Base-by-base conservation (phyloP, 2,329 filamentous ascomycete genomes). In the Mycosphaerelloides madeirae region DNA sequence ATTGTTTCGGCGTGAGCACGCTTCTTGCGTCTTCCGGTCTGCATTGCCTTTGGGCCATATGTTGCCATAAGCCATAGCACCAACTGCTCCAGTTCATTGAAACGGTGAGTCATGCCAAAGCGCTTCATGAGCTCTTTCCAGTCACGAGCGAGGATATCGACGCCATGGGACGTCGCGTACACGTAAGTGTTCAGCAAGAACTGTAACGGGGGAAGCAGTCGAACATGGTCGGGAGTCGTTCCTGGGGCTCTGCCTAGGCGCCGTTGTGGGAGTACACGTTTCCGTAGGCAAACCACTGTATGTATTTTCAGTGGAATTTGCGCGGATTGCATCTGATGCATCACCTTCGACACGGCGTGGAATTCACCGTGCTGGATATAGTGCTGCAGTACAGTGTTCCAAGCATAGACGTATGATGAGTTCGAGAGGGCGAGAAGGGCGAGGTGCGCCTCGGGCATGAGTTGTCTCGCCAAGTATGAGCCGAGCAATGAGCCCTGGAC, bases 121-220 rank as follows among this genome's bases (percentile, higher is more conserved):
- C 80, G 73, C 35, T 76, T 76, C 32, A 84, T 57, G 8, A 81
- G 66, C 56, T 83, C 79, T 36, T 66, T 62, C 81, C 81, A 85
- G 51, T 62, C 3, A 68, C 63, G 16, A 65, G 65, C 18, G 77
- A 43, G 63, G 52, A 43, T 64, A 64, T 14, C 70, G 72, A 31
- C 62, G 3, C 53, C 51, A 15, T 38, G 41, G 16, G 50, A 37
- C 20, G 49, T 52, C 13, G 58, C 48, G 65, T 48, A 70, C 63
- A 39, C 78, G 67, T 32, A 77, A 65, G 36, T 65, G 22, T 71
- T 72, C 3, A 73, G 65, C 36, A 77, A 63, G 55, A 77, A 67
- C 11, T 65, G 61, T 5, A 72, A 46, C 19, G 70, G 66, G 35
- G 72, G 66, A 29, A 46, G 52, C 11, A 43, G 46, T 29, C 43